Evolutionary conservation across 176 grass and related monocot species (phyloP), one percentile per base, ranked within the genome.

Genomic region (Neostapfia colusana): DNA sequence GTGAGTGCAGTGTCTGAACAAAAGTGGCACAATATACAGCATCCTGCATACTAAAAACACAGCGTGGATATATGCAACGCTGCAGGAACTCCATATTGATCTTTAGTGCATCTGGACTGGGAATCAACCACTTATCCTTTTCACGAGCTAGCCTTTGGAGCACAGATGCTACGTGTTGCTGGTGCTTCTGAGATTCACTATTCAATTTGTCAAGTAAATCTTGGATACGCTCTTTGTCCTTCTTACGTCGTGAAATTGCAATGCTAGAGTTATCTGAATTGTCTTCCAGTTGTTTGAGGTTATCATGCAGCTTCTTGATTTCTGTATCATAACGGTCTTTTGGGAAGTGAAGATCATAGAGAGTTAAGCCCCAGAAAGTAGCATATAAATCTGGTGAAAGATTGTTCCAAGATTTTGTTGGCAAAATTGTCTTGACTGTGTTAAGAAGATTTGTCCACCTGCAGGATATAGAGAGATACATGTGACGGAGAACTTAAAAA

Each of bases 181-280:
- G 83, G 57, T 99, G 95, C 91, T 90, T 95, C 55, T 88, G 72
- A 70, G 90, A 92, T 84, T 99, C 91, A 78, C 72, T 74, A 61
- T 79, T 85, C 72, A 94, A 88, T 88, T 82, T 95, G 74, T 95
- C 95, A 40, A 99, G 84, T 79, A 99, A 77, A 76, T 99, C 95
- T 81, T 99, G 95, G 85, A 99, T 92, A 38, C 90, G 90, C 82
- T 99, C 95, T 81, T 99, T 99, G 67, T 99, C 95, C 76, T 99
- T 99, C 70, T 99, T 99, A 58, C 95, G 89, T 66, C 93, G 89
- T 76, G 95, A 92, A 38, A 95, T 99, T 71, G 95, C 91, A 51
- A 95, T 71, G 72, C 89, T 99, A 57, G 95, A 95, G 41, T 91
- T 99, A 89, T 99, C 95, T 63, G 92, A 92, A 63, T 92, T 87